A percentile compares a stretch with the other conserved stretches of the same genome.
phyloP scores from a whole-genome alignment of 257 asterid species.

The Apocynum venetum region DNA sequence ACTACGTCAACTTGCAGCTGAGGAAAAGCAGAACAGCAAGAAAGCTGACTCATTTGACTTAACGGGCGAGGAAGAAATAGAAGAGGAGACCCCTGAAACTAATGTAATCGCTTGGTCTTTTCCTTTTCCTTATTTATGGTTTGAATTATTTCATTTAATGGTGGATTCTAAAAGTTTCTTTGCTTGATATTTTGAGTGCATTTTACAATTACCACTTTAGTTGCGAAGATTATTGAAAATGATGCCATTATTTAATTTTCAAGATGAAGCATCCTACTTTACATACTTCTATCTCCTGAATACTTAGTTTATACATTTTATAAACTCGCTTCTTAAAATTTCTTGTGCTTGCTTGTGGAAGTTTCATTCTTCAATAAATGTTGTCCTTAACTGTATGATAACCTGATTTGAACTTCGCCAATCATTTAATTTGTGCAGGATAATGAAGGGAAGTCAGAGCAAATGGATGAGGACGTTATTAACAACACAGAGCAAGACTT shows the following conservation, averaged over 20 bases:
- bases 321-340: not conserved
- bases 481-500: slow-evolving; percentile 23
- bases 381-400: not conserved
- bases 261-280: not conserved
- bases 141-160: not conserved
- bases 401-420: not conserved
- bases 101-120: slow-evolving; percentile 26
- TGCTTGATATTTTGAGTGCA: slow-evolving; percentile 2
- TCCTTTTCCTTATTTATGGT: slow-evolving; percentile 10
- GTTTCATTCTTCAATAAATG: not conserved
- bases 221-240: not conserved
- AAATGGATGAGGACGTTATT: slow-evolving; percentile 25
- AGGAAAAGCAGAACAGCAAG: slow-evolving; percentile 37
- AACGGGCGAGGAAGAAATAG: slow-evolving; percentile 39
- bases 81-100: slow-evolving; percentile 33
- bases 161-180: not conserved
- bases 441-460: slow-evolving; percentile 37
- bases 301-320: not conserved
- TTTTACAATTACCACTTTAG: too few species aligned
- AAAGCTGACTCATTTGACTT: slow-evolving; percentile 37
- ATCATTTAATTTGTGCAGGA: slow-evolving; percentile 27
- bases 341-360: not conserved
- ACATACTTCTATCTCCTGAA: not conserved
- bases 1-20: slow-evolving; percentile 44
- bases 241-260: not conserved